Conservation (phyloP, 2,329 filamentous ascomycete genomes). For the Colletotrichum trifolii region DNA sequence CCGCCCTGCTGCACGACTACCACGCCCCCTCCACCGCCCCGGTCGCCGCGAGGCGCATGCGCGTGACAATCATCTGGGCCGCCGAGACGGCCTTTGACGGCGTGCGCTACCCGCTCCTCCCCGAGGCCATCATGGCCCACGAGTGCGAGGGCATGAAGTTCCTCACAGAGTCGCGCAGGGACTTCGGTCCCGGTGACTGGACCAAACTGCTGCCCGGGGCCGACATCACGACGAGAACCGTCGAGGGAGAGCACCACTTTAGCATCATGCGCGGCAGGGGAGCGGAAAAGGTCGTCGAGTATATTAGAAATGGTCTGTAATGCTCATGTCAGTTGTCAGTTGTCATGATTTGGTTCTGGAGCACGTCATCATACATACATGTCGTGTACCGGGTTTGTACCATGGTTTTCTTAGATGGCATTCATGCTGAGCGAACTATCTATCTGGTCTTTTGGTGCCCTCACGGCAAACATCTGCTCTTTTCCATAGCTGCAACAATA, state of each 20-base stretch:
- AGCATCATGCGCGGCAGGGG: slow-evolving; percentile 77
- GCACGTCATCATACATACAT: too few relatives aligned
- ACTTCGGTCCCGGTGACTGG: slow-evolving; percentile 78
- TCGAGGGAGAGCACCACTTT: slow-evolving; percentile 77
- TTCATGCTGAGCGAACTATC: too few relatives aligned
- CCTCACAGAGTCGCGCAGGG: slow-evolving; percentile 77
- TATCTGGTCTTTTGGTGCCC: too few relatives aligned
- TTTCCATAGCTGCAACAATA: too few relatives aligned
- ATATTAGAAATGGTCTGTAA: neutral
- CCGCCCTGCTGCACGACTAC: slow-evolving; percentile 75
- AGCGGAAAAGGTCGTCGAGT: slow-evolving; percentile 27
- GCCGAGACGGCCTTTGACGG: slow-evolving; percentile 77
- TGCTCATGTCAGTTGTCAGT: too few relatives aligned
- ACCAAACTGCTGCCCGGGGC: slow-evolving; percentile 70
- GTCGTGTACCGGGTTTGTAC: too few relatives aligned
- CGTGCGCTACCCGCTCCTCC: slow-evolving; percentile 71
- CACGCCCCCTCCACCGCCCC: slow-evolving; percentile 66
- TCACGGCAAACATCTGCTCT: too few relatives aligned
- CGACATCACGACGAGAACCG: slow-evolving; percentile 72
- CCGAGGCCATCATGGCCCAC: slow-evolving; percentile 66
- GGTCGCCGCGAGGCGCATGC: slow-evolving; percentile 66
- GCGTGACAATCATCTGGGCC: slow-evolving; percentile 75
- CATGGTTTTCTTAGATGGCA: too few relatives aligned
- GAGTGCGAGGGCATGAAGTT: slow-evolving; percentile 54
- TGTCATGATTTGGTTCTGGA: too few relatives aligned